Conservation (phyloP, 164 flowering plant species). For the Vitis rupestris region DNA sequence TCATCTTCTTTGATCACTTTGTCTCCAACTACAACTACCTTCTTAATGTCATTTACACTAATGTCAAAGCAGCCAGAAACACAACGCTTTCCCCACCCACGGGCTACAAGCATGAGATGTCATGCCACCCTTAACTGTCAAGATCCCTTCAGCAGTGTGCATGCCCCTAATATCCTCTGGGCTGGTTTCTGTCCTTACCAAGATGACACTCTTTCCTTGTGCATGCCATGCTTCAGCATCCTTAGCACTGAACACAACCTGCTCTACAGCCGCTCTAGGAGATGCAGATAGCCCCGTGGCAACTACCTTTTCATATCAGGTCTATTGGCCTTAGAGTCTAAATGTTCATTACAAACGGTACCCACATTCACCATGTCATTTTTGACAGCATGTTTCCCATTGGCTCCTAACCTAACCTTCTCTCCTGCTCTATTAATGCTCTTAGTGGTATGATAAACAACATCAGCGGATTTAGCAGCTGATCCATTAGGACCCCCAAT, state of each 20-base stretch:
- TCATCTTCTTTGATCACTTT: conserved; percentile 70
- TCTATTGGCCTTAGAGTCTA: conserved; percentile 29
- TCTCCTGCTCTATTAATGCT: conserved; percentile 16
- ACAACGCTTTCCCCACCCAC: conserved; percentile 99
- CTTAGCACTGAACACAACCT: conserved; percentile 80
- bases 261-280: conserved; percentile 98
- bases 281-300: conserved; percentile 96
- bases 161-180: conserved; percentile 99
- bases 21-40: conserved; percentile 59
- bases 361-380: conserved; percentile 8
- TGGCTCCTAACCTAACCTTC: conserved; percentile 29
- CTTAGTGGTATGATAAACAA: conserved; percentile 36
- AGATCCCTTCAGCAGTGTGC: conserved; percentile 94
- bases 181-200: conserved; percentile 97
- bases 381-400: conserved; percentile 25
- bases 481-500: conserved; percentile 34
- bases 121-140: conserved; percentile 99
- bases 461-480: conserved; percentile 24
- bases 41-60: conserved; percentile 76
- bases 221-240: conserved; percentile 98
- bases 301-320: conserved; percentile 65
- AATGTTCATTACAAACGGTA: conserved; percentile 14
- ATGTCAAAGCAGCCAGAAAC: conserved; percentile 93
- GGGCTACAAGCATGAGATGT: conserved; percentile 99
- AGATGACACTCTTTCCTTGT: conserved; percentile 83